A percentile compares a stretch with the other conserved stretches of the same genome.
Evolutionary conservation across 192 early-diverging fungal species (phyloP).

Genomic region (Coemansia sp.): DNA sequence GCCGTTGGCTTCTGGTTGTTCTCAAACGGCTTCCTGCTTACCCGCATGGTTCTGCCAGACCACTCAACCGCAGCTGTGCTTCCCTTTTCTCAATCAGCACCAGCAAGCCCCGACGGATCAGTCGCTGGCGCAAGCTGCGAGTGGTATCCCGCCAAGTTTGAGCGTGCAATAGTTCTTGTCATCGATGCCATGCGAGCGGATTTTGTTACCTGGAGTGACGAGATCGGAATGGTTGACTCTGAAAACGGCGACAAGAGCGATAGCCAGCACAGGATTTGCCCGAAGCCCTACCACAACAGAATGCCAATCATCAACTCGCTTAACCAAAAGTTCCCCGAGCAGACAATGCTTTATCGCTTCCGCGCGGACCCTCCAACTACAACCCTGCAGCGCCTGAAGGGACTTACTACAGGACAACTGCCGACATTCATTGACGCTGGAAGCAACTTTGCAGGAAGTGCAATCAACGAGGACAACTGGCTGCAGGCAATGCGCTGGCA

Average conservation of each 20-base stretch:
- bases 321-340: conserved; percentile 47
- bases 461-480: conserved; percentile 79
- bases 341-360: conserved; percentile 66
- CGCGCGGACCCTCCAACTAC: conserved; percentile 78
- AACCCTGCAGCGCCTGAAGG: conserved; percentile 80
- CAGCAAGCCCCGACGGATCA: too few species aligned
- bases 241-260: too few species aligned
- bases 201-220: conserved; percentile 55
- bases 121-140: conserved; percentile 5
- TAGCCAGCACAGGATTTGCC: not conserved
- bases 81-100: conserved; percentile 1
- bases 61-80: conserved; percentile 39
- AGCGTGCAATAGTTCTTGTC: conserved; percentile 64
- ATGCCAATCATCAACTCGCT: conserved; percentile 54
- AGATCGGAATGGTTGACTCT: conserved; percentile 6
- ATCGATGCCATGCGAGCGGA: conserved; percentile 75
- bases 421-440: conserved; percentile 82
- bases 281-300: conserved; percentile 41
- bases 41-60: conserved; percentile 60
- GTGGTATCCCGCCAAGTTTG: conserved; percentile 53
- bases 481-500: conserved; percentile 55
- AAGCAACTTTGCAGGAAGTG: conserved; percentile 76
- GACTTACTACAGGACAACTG: conserved; percentile 73
- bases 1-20: conserved; percentile 63
- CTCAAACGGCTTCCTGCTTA: conserved; percentile 68